Evolutionary conservation across 177 flowering plant genomes (phyloP).

Genomic region (Vitis hybrid): DNA sequence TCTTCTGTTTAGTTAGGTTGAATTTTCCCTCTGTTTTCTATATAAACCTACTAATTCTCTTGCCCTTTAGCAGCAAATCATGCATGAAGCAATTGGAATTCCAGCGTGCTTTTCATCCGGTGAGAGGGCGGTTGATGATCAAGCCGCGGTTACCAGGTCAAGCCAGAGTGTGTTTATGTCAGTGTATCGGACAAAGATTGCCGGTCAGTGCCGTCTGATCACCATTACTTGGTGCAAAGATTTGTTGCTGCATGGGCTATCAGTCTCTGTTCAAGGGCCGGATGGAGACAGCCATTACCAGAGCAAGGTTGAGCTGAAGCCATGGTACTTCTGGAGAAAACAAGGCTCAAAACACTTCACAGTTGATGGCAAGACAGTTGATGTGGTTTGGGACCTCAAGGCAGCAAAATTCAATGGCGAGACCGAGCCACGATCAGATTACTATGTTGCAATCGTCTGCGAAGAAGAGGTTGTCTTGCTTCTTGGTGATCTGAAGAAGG

Average conservation of each 20-base stretch:
- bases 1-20: neutral
- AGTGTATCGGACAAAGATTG: constrained; percentile 43
- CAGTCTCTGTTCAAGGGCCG: constrained; percentile 39
- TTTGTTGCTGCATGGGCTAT: constrained; percentile 47
- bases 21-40: neutral
- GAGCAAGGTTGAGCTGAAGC: constrained; percentile 67
- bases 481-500: constrained; percentile 59
- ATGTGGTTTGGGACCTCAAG: constrained; percentile 61
- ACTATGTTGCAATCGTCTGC: constrained; percentile 56
- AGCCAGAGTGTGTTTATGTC: constrained; percentile 43
- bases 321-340: constrained; percentile 75
- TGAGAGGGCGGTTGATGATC: constrained; percentile 14
- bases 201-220: constrained; percentile 38
- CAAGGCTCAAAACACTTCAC: constrained; percentile 51
- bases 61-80: constrained; percentile 6
- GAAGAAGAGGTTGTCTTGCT: constrained; percentile 54
- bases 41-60: neutral
- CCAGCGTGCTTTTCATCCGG: constrained; percentile 38
- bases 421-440: constrained; percentile 55
- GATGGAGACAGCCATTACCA: constrained; percentile 25
- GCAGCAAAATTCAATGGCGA: constrained; percentile 58
- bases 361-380: constrained; percentile 37
- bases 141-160: constrained; percentile 23
- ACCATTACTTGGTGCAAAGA: constrained; percentile 63
- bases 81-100: constrained; percentile 36